A percentile compares a stretch with the other conserved stretches of the same genome.
Evolutionary conservation across 2,329 filamentous ascomycete genomes (phyloP).

Genomic region (Nemania bipapillata): DNA sequence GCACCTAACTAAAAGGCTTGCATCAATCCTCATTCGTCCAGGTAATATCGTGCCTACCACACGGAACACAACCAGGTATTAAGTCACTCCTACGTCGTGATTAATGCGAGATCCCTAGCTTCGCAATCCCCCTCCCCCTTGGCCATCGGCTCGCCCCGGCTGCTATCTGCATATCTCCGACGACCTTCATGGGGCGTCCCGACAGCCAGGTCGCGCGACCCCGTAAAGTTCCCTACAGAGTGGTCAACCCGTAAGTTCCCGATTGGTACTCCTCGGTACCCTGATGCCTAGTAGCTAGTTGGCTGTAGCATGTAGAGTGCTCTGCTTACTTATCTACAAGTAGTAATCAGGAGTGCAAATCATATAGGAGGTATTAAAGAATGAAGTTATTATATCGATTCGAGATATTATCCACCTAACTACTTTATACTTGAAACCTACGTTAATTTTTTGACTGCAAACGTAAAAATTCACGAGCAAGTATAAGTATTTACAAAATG

Average conservation of each 20-base stretch:
- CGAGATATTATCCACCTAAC: background rate
- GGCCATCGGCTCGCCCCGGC: constrained; percentile 2
- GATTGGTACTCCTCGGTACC: background rate
- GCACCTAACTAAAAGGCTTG: background rate
- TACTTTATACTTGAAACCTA: background rate
- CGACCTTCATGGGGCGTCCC: background rate
- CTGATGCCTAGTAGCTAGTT: background rate
- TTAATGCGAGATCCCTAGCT: constrained; percentile 7
- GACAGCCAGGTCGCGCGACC: background rate
- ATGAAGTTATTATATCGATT: background rate
- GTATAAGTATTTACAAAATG: too few species aligned
- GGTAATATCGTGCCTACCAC: background rate
- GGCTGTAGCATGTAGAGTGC: background rate
- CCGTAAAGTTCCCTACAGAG: background rate
- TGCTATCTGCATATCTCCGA: background rate
- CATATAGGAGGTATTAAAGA: background rate
- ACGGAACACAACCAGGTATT: background rate
- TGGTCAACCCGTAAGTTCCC: background rate
- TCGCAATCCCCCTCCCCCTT: background rate
- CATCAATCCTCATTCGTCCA: constrained; percentile 3
- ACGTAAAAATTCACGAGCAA: too few species aligned
- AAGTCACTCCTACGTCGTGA: background rate
- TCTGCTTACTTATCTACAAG: background rate
- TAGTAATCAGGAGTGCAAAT: background rate
- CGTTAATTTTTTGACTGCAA: too few species aligned